phyloP scores from a whole-genome alignment of 768 basidiomycete genomes.

The Daedaleopsis nitida region DNA sequence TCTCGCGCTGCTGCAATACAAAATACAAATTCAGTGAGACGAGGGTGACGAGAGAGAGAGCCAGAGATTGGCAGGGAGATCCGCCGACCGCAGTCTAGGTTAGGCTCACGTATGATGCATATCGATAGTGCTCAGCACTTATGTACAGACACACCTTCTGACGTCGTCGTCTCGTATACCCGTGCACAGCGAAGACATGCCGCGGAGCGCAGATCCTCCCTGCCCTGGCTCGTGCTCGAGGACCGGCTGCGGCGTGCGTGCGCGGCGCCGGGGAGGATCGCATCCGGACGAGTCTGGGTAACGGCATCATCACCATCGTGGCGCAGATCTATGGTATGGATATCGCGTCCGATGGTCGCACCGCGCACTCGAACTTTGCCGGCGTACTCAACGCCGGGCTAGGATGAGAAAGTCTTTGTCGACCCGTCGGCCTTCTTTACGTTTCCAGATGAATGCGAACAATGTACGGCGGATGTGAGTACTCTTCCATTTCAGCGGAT shows the following conservation, averaged over 20 bases:
- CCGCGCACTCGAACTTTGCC: neutral
- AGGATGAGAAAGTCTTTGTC: neutral
- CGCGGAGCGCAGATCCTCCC: neutral
- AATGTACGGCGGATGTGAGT: neutral
- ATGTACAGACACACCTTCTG: neutral
- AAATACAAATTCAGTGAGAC: neutral
- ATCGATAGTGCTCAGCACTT: neutral
- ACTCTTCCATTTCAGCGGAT: neutral
- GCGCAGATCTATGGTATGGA: neutral
- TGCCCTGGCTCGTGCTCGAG: too few species aligned
- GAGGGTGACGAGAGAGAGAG: neutral
- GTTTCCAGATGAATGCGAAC: too few species aligned
- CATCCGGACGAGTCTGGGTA: neutral
- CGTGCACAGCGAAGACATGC: neutral
- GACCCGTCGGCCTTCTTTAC: neutral
- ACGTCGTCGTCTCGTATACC: neutral
- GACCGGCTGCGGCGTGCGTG: neutral
- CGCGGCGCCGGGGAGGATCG: neutral
- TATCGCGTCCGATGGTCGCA: neutral
- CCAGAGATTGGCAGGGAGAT: neutral
- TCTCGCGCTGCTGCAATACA: neutral
- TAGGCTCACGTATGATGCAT: neutral
- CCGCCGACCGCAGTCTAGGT: conserved; percentile 1
- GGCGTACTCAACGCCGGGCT: neutral
- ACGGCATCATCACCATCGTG: neutral